These are phyloP conservation scores for Fusarium fujikuroi DNA, from an alignment of 2,329 filamentous ascomycete genomes.

Conservation along the genomic window DNA sequence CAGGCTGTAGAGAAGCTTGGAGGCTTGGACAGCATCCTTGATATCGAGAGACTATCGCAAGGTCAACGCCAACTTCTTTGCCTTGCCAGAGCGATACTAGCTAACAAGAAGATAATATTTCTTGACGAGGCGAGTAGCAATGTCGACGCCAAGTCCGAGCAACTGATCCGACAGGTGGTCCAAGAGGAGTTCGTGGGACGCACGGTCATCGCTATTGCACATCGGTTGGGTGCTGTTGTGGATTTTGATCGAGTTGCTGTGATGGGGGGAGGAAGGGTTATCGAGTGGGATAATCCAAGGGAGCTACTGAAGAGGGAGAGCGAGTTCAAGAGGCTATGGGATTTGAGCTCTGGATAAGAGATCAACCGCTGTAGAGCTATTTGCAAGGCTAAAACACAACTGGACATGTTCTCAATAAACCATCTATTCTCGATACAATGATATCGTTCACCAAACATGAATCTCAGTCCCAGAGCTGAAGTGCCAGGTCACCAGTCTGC, in stretches of 20 bases:
- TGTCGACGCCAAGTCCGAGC: constrained; percentile 50
- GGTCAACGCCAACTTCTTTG: constrained; percentile 60
- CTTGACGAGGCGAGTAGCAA: constrained; percentile 53
- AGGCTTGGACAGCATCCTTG: constrained; percentile 51
- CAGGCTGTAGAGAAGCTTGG: constrained; percentile 45
- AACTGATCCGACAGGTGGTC: constrained; percentile 49
- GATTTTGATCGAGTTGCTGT: constrained; percentile 25
- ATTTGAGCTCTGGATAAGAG: constrained; percentile 6
- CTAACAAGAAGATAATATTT: constrained; percentile 49
- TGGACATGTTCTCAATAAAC: not conserved
- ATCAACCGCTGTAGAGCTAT: not conserved
- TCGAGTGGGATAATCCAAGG: constrained; percentile 25
- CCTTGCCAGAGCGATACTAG: constrained; percentile 50
- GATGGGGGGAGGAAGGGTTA: constrained; percentile 10
- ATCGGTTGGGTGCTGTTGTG: constrained; percentile 38
- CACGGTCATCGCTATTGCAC: constrained; percentile 62
- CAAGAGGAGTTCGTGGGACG: constrained; percentile 50
- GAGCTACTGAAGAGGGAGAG: constrained; percentile 16
- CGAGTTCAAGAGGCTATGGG: constrained; percentile 24
- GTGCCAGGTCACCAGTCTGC: constrained; percentile 36
- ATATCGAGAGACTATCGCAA: constrained; percentile 49
- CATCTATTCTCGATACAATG: not conserved
- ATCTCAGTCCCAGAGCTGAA: constrained; percentile 40
- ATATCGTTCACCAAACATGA: constrained; percentile 30
- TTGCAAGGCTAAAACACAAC: not conserved